Evolutionary conservation across 2,329 filamentous ascomycete genomes (phyloP), one percentile per base, ranked within the genome.

Genomic region (Fusarium nelsonii): DNA sequence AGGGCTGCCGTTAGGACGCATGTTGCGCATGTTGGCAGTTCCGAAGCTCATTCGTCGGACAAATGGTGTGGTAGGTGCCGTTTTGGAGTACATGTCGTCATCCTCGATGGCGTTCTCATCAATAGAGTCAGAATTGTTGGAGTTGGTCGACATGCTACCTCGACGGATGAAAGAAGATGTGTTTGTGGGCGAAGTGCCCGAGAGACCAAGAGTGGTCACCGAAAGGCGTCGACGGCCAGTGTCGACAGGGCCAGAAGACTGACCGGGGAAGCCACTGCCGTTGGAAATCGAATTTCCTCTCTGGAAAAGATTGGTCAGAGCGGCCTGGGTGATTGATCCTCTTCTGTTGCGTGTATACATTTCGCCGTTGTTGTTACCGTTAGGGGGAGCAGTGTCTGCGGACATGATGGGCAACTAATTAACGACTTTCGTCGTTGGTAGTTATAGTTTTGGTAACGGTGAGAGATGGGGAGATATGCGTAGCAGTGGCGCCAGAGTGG

Each of bases 1-100:
- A 77, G 89, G 84, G 77, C 89, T 91, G 75, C 83, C 84, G 74
- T 84, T 84, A 36, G 81, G 81, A 55, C 83, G 80, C 65, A 77
- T 81, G 67, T 83, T 82, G 72, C 90, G 90, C 73, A 92, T 87
- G 80, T 90, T 90, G 78, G 93, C 89, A 65, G 91, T 91, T 65
- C 95, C 94, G 76, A 97, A 97, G 81, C 94, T 97, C 84, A 97
- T 90, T 62, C 94, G 91, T 72, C 94, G 91, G 63, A 88, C 88
- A 77, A 94, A 95, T 34, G 94, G 92, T 14, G 91, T 92, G 54
- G 84, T 86, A 34, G 92, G 90, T 16, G 86, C 85, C 71, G 86
- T 87, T 75, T 84, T 87, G n/a, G 82, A 78, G 39, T 83, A 80
- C 55, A 83, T 81, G 23, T 90, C 88, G 41, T 90, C 88, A 63